Base-by-base conservation (phyloP, 352 stramenopile genomes). In the Phytophthora pluvialis region DNA sequence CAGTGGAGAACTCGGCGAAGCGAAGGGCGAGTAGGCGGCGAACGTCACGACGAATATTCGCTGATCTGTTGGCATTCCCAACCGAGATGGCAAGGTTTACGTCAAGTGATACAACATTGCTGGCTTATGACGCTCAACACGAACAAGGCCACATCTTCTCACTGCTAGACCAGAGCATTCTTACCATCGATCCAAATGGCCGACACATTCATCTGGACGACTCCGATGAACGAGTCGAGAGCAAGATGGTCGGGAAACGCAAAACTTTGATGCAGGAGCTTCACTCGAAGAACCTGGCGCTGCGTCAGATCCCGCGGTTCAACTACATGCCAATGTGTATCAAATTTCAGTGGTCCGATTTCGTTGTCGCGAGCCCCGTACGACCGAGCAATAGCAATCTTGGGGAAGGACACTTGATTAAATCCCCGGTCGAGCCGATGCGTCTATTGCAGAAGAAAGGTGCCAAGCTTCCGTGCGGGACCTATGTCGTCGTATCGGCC, bases 291-390 rank as follows among this genome's bases (percentile, higher is more conserved):
- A 81, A 79, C 8, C 75, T 91, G 47, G 79, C 78, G 8, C 64
- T 77, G 18, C 80, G 78, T 15, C 77, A 73, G 18, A 89, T 87
- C 21, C 82, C 82, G 16, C 74, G 80, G 8, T 91, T 91, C 57
- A 90, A 90, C 35, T 90, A 90, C 59, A 68, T 78, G 38, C 79
- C 79, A 0, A 72, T 91, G 33, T 25, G 75, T 11, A 82, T 91
- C 54, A 80, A 88, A 33, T 90, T 91, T 52, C 78, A 91, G 56
- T 90, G 83, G 80, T 90, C 80, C 0, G 80, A 89, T 47, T 91
- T 91, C 33, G 80, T 91, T 7, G 73, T 91, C 13, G 83, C 83
- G 5, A 82, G 64, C 5, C 79, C 82, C 0, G 80, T 89, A 32
- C 54, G 67, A 8, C 26, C 60, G 3, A 66, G 40, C 21, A 56